Base-by-base conservation (phyloP, 108 stramenopile species). In the Licmophora abbreviata region DNA sequence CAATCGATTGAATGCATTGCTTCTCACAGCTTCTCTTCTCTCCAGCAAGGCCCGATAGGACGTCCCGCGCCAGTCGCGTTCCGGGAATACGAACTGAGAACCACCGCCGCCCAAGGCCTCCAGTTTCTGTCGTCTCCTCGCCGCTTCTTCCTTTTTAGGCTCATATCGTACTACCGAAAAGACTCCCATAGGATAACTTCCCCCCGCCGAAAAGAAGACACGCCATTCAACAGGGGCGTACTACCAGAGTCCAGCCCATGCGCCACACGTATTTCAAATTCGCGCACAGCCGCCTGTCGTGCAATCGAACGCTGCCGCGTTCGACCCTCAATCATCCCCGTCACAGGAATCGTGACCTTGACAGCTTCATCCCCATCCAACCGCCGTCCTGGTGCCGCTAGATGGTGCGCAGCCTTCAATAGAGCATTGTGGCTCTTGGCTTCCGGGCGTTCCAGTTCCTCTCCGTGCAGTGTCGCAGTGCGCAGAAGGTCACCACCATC, bases 71-170 rank as follows among this genome's bases (percentile, higher is more conserved):
- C 88, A 90, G 59, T 90, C 88, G 50, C 88, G 55, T 20, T 69
- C 61, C 4, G 88, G 88, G 51, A 90, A 67, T 8, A 83, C 82
- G 68, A 90, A 90, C 44, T 85, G 79, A 23, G 76, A 75, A 3
- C 84, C 86, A 42, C 88, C 92, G 35, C 88, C 92, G 50, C 88
- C 86, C 29, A 73, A 64, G 18, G 84, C 83, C 61, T 90, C 92
- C 18, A 94, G 48, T 58, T 90, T 88, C 53, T 81, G 79, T 41
- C 90, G 51, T 22, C 81, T 34, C 21, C 80, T 58, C 5, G 66
- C 64, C 1, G 84, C 85, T 34, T 88, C 83, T 68, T 94, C 92
- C 46, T 81, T 79, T 44, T 75, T 77, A 2, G 88, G 87, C 47
- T 90, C 86, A 56, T 94, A 94, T 48, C 83, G 80, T 28, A 88